Evolutionary conservation across 257 asterid genomes (phyloP), one percentile per base, ranked within the genome.

Genomic region (Solanum tarijense): DNA sequence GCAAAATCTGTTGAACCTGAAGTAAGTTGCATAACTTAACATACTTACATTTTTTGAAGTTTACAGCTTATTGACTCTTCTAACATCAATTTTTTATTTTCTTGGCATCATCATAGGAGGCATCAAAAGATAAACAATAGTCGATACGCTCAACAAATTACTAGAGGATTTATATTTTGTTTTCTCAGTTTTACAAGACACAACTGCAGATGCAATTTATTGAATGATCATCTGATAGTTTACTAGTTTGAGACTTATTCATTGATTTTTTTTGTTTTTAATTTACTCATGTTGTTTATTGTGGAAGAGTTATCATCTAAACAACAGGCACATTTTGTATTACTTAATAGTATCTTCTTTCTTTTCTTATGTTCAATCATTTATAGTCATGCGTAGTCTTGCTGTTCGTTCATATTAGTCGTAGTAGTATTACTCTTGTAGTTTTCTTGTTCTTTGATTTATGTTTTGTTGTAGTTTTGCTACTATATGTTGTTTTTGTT

Each of bases 1-100:
- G 13, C 90, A 73, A 90, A 90, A 87, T 82, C 66, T 83, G 91
- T 92, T 10, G 94, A 96, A 87, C 84, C 96, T 66, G 93, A 92
- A 93, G 98, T 92, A 81, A 90, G 88, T 83, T 65, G 12, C 35
- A 75, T 81, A 25, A 48, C 25, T 73, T 27, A 18, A 29, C 39
- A 46, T 25, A 43, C 52, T 25, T 78, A 6, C 23, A 16, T 10
- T 27, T 81, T 25, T 29, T 9, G 8, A 81, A 18, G 39, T 46
- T 16, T 9, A 29, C 39, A 81, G 3, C 31, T 74, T 21, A 20
- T 38, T 23, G n/a, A 39, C 12, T 39, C 36, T 79, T 3, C 85
- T 81, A 46, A 81, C 9, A 27, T 46, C 58, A 81, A 2, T 5
- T 9, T 81, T 81, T 12, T 27, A 43, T 16, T 29, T 46, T 46